Percentiles rank a stretch among this genome's conserved stretches.
phyloP scores from a whole-genome alignment of 352 stramenopile species.

The Aphanomyces invadans region DNA sequence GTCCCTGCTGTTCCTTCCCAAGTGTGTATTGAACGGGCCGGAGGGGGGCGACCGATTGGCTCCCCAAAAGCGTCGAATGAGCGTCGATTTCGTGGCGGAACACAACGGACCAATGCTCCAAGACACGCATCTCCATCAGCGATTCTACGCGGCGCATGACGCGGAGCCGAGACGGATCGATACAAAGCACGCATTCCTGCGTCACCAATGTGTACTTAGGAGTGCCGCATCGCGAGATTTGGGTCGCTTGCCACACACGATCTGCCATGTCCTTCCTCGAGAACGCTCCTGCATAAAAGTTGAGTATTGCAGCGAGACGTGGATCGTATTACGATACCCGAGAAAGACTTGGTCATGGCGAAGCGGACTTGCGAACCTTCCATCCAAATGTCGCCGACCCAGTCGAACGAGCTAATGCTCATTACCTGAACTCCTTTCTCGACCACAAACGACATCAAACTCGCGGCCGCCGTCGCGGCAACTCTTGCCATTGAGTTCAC shows the following conservation, averaged over 20 bases:
- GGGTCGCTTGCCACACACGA: conserved; percentile 6
- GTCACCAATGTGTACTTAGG: conserved; percentile 5
- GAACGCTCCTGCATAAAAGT: background rate
- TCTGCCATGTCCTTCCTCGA: background rate
- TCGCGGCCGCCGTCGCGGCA: background rate
- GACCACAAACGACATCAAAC: background rate
- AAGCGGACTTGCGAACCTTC: background rate
- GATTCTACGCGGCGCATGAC: conserved; percentile 13
- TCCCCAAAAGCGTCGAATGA: background rate
- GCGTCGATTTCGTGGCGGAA: conserved; percentile 4
- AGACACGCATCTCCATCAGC: conserved; percentile 17
- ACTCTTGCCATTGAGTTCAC: background rate
- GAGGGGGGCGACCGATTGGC: background rate
- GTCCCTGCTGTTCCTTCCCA: conserved; percentile 15
- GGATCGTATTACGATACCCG: background rate
- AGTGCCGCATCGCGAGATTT: background rate
- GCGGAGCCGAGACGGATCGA: background rate
- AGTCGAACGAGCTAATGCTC: background rate
- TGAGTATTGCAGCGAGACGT: background rate
- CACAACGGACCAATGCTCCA: background rate
- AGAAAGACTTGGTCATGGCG: conserved; percentile 5
- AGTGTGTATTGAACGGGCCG: background rate
- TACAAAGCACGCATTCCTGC: background rate
- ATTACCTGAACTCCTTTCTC: background rate
- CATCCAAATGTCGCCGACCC: conserved; percentile 14